A percentile compares a stretch with the other conserved stretches of the same genome.
Evolutionary conservation across 2,329 filamentous ascomycete species (phyloP).

Genomic region (Fusarium piperis): DNA sequence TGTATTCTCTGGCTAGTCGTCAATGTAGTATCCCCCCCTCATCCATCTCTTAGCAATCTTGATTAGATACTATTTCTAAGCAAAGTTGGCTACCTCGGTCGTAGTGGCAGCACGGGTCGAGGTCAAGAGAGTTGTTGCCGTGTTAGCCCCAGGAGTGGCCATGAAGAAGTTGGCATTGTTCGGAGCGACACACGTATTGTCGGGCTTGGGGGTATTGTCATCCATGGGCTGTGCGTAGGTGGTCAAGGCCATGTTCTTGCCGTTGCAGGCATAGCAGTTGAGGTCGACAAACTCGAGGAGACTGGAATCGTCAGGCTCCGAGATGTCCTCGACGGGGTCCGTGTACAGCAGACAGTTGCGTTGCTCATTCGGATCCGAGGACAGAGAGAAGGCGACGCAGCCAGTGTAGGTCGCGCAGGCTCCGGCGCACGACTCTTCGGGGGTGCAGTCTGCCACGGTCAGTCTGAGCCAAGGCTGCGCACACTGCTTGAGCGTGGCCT

Average conservation of each 20-base stretch:
- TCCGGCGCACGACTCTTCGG: not conserved
- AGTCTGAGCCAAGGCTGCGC: constrained; percentile 4
- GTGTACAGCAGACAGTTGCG: constrained; percentile 6
- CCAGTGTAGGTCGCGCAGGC: not conserved
- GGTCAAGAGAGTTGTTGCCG: not conserved
- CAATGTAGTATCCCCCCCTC: not conserved
- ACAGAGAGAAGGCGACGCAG: not conserved
- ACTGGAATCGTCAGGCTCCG: not conserved
- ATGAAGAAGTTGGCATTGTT: not conserved
- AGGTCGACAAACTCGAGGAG: not conserved
- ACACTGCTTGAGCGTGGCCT: constrained; percentile 3
- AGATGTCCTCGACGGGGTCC: not conserved
- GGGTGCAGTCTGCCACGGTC: not conserved
- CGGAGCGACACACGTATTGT: not conserved
- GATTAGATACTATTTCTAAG: not conserved
- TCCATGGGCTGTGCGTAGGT: not conserved
- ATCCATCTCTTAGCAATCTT: not conserved
- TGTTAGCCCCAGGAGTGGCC: not conserved
- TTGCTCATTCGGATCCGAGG: not conserved
- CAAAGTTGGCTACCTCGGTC: not conserved
- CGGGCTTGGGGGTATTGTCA: not conserved
- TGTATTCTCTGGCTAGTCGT: not conserved
- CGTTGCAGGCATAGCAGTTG: not conserved
- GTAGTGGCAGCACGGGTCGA: not conserved
- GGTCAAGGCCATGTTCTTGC: constrained; percentile 2